phyloP scores from a whole-genome alignment of 176 grass and related monocot species.

The Lolium perenne region DNA sequence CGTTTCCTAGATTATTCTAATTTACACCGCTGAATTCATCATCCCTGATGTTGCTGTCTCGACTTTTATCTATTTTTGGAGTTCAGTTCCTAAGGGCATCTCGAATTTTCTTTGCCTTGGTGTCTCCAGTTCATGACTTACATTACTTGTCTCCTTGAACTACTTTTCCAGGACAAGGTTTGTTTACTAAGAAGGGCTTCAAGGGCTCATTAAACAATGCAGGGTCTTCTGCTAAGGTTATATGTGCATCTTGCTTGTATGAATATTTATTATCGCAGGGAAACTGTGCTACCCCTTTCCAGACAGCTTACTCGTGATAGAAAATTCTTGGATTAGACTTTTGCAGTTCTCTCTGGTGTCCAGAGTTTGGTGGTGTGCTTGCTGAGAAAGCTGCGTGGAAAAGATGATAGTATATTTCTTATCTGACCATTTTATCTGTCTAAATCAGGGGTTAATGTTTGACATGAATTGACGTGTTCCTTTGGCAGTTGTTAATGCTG shows the following conservation, averaged over 20 bases:
- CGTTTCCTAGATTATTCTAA: not conserved
- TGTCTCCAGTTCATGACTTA: not conserved
- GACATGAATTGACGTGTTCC: slow-evolving; percentile 33
- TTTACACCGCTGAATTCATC: not conserved
- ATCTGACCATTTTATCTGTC: not conserved
- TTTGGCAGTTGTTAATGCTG: slow-evolving; percentile 75
- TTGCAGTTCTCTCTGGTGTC: slow-evolving; percentile 89
- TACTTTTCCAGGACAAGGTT: slow-evolving; percentile 72
- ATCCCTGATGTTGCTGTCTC: not conserved
- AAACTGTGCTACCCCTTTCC: not conserved
- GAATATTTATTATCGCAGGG: slow-evolving; percentile 4
- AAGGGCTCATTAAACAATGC: slow-evolving; percentile 79
- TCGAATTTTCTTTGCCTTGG: not conserved
- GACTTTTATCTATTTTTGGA: not conserved
- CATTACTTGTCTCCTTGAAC: not conserved
- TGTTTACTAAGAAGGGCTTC: slow-evolving; percentile 84
- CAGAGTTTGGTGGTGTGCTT: slow-evolving; percentile 87
- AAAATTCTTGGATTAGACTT: slow-evolving; percentile 69
- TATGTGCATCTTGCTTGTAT: slow-evolving; percentile 20
- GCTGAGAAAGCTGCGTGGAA: slow-evolving; percentile 75
- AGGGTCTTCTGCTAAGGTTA: slow-evolving; percentile 89
- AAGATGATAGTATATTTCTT: slow-evolving; percentile 77
- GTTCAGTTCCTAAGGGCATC: not conserved
- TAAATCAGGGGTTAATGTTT: not conserved
- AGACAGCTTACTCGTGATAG: slow-evolving; percentile 16